Evolutionary conservation across 2,329 filamentous ascomycete genomes (phyloP), one percentile per base, ranked within the genome.

Genomic region (Acephala macrosclerotiorum): DNA sequence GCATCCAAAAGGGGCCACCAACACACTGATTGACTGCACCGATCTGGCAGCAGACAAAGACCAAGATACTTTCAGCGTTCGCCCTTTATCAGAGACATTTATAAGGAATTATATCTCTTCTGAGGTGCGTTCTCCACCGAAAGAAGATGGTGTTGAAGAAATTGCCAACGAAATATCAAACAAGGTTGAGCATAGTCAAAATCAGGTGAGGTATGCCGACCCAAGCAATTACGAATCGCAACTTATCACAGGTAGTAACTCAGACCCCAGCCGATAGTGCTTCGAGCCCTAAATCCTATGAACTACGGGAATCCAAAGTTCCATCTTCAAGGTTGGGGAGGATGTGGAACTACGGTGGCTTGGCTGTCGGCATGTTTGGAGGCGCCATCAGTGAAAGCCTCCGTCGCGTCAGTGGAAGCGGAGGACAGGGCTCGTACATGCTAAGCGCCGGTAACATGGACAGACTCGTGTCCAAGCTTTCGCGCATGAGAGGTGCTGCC

Each of bases 401-500:
- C 70, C 92, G 92, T 75, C 88, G 95, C 66, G 89, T 90, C 1
- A 89, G 94, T 40, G 92, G 93, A 7, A 87, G 89, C 62, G 83
- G 86, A 62, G 84, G 85, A 58, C 79, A 81, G 63, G 93, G 94
- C 0, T 97, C 94, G 1, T 83, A 97, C 9, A 89, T 99, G 81
- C 87, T 99, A 64, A 98, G 92, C 77, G 86, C 93, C 6, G 89
- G 84, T 11, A 99, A 99, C 75, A 94, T 98, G 87, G 94, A 98
- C 77, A 87, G 96, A 57, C 85, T 99, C 9, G 96, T 99, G 1
- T 85, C 93, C 5, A 97, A 96, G 78, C 85, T 99, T 2, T 98
- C 95, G 2, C 91, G 92, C 25, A 99, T 99, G 96, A 89, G 96
- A 74, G 96, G 96, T 42, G 96, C 96, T 6, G 96, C 96, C n/a